Evolutionary conservation across 176 grass and related monocot genomes (phyloP).

Genomic region (Triticum timopheevii): DNA sequence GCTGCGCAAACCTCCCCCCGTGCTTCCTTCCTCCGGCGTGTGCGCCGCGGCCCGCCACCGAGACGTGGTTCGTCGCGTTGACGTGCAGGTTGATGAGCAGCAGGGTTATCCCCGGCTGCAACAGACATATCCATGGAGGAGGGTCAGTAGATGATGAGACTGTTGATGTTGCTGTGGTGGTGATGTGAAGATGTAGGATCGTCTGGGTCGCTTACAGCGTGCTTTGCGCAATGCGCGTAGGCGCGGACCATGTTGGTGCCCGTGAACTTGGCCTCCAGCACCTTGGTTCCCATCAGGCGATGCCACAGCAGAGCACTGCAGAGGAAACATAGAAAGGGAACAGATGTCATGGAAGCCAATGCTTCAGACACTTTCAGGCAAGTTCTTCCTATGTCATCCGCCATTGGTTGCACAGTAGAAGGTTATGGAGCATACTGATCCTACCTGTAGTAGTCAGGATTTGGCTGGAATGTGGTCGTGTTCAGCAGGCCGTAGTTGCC

Average conservation of each 20-base stretch:
- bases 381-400: slow-evolving; percentile 13
- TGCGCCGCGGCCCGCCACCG: slow-evolving; percentile 13
- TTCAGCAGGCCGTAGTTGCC: slow-evolving; percentile 84
- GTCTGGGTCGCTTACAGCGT: slow-evolving; percentile 48
- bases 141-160: neutral
- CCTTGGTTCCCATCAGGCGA: slow-evolving; percentile 74
- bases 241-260: slow-evolving; percentile 58
- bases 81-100: slow-evolving; percentile 86
- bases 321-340: neutral
- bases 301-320: slow-evolving; percentile 81
- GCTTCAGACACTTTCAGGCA: neutral
- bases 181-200: neutral
- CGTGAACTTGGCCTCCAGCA: slow-evolving; percentile 46
- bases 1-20: neutral
- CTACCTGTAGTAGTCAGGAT: slow-evolving; percentile 87
- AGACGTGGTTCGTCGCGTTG: slow-evolving; percentile 43
- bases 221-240: slow-evolving; percentile 65
- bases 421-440: neutral
- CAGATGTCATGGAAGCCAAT: neutral
- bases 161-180: neutral
- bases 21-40: neutral
- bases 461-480: slow-evolving; percentile 63
- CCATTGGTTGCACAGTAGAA: neutral
- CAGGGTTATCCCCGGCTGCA: slow-evolving; percentile 74
- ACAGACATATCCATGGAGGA: slow-evolving; percentile 11